A percentile compares a stretch with the other conserved stretches of the same genome.
phyloP scores from a whole-genome alignment of 306 rosid genomes.

The Prunus dulcis region DNA sequence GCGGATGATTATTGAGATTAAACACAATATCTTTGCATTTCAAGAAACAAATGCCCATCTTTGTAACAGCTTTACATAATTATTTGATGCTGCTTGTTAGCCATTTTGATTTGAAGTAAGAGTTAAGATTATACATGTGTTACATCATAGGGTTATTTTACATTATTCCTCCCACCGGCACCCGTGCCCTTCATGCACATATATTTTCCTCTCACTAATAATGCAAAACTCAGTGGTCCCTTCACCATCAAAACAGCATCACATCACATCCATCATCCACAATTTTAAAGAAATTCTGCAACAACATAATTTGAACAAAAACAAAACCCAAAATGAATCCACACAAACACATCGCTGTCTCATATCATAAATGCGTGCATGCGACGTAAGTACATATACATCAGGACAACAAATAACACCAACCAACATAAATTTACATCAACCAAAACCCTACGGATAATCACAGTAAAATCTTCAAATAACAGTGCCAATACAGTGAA shows the following conservation, averaged over 20 bases:
- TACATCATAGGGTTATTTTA: background rate
- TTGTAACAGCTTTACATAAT: too few relatives aligned
- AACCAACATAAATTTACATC: constrained; percentile 37
- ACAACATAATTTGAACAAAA: constrained; percentile 12
- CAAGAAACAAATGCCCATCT: too few relatives aligned
- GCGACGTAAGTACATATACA: constrained; percentile 58
- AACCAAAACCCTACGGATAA: constrained; percentile 13
- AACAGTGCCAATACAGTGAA: background rate
- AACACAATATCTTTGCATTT: too few relatives aligned
- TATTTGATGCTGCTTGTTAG: too few relatives aligned
- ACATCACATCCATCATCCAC: constrained; percentile 7
- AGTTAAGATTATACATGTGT: too few relatives aligned
- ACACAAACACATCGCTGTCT: constrained; percentile 49
- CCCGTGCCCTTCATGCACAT: background rate
- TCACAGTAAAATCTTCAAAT: background rate
- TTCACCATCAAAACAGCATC: background rate
- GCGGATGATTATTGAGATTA: too few relatives aligned
- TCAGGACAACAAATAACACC: constrained; percentile 51
- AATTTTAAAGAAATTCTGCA: background rate
- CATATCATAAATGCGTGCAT: constrained; percentile 68
- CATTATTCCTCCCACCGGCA: background rate
- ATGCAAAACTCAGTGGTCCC: constrained; percentile 53
- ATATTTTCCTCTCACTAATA: constrained; percentile 29
- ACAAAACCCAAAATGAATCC: constrained; percentile 13
- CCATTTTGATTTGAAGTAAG: too few relatives aligned